Conservation (phyloP, 768 basidiomycete species). For the Naganishia kalamii region DNA sequence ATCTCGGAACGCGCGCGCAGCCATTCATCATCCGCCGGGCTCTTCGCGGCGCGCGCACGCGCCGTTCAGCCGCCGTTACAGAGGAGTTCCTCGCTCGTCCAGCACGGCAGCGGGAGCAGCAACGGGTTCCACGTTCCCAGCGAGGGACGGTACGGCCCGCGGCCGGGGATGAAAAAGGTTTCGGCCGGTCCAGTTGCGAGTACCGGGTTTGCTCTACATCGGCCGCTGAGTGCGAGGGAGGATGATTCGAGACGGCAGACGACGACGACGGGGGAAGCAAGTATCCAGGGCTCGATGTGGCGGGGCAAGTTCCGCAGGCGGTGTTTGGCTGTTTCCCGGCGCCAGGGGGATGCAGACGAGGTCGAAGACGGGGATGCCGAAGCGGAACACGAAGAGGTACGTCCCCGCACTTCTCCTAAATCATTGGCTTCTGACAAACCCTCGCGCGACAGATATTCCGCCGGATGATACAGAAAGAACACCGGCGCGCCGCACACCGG, state of each 20-base stretch:
- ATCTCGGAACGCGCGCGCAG: not conserved
- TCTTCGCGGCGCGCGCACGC: conserved; percentile 1
- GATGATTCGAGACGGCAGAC: not conserved
- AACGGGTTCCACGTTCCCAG: not conserved
- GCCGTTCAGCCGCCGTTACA: conserved; percentile 4
- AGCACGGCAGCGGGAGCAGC: not conserved
- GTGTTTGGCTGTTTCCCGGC: conserved; percentile 2
- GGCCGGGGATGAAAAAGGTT: not conserved
- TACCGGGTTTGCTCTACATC: not conserved
- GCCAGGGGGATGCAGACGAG: conserved; percentile 3
- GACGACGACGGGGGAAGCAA: not conserved
- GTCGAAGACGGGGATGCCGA: conserved; percentile 12
- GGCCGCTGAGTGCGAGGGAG: not conserved
- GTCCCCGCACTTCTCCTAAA: not conserved
- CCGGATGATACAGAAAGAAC: conserved; percentile 18
- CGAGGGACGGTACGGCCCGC: not conserved
- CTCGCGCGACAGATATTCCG: conserved; percentile 20
- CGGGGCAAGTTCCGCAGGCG: conserved; percentile 18
- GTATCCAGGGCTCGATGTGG: conserved; percentile 22
- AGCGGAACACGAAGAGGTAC: conserved; percentile 23
- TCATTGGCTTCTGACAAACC: no score
- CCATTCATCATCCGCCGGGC: not conserved
- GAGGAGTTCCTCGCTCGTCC: not conserved
- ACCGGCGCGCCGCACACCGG: not conserved
- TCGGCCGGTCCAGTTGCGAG: not conserved